These are phyloP conservation scores for Tardiomyces blankii DNA, from an alignment of 1,139 yeast species.

Conservation along the genomic window DNA sequence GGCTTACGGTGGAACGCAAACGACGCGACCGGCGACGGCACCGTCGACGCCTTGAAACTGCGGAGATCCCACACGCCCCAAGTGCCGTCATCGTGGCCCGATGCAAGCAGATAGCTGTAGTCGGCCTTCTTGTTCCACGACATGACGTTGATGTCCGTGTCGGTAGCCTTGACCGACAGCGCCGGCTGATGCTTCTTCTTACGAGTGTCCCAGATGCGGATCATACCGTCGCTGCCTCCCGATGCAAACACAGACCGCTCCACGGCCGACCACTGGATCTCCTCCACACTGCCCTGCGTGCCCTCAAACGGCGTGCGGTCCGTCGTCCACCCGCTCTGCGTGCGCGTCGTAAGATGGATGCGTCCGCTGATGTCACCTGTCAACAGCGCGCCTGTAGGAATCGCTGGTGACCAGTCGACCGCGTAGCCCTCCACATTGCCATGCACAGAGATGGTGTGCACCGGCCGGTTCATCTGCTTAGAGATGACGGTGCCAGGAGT, in stretches of 20 bases:
- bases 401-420: constrained; percentile 89
- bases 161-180: constrained; percentile 70
- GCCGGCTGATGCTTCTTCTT: constrained; percentile 90
- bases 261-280: constrained; percentile 90
- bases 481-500: constrained; percentile 79
- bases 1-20: constrained; percentile 94
- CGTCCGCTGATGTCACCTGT: constrained; percentile 88
- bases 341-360: constrained; percentile 65
- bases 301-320: constrained; percentile 66
- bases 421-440: constrained; percentile 98
- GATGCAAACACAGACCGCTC: constrained; percentile 91
- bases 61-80: constrained; percentile 99
- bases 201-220: constrained; percentile 95
- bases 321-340: constrained; percentile 73
- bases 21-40: constrained; percentile 67
- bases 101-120: constrained; percentile 58
- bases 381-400: constrained; percentile 67
- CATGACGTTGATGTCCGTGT: constrained; percentile 82
- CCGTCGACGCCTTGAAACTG: constrained; percentile 41
- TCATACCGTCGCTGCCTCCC: constrained; percentile 84
- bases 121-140: constrained; percentile 90
- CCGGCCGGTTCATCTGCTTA: constrained; percentile 65
- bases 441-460: constrained; percentile 75
- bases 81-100: constrained; percentile 95
- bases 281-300: constrained; percentile 77